A percentile compares a stretch with the other conserved stretches of the same genome.
These are phyloP conservation scores for Mycena chlorophos DNA, from an alignment of 768 basidiomycete genomes.

Conservation along the genomic window DNA sequence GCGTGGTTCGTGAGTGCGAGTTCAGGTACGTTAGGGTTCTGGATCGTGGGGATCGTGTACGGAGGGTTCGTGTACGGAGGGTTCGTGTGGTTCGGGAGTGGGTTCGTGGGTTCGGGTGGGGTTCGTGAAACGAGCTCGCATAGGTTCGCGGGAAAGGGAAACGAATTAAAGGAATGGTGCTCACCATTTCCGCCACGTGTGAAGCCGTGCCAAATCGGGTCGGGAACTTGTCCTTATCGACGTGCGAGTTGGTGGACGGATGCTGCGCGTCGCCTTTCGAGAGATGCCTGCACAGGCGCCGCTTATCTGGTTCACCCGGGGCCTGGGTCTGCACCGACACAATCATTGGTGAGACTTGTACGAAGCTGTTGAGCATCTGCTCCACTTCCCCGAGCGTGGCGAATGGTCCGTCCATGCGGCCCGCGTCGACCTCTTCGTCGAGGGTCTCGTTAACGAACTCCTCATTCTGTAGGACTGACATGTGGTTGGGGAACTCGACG, in stretches of 20 bases:
- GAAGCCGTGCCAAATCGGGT: neutral
- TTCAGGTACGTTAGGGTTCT: too few relatives aligned
- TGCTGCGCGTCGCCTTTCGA: constrained; percentile 12
- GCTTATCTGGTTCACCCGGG: constrained; percentile 17
- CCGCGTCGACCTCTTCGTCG: constrained; percentile 9
- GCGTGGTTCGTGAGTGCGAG: too few relatives aligned
- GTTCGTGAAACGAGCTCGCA: too few relatives aligned
- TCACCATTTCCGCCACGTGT: neutral
- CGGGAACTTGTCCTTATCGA: neutral
- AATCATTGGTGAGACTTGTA: constrained; percentile 24
- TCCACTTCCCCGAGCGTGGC: constrained; percentile 8
- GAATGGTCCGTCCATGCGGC: constrained; percentile 22
- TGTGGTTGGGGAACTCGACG: constrained; percentile 8
- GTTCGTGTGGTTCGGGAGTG: too few relatives aligned
- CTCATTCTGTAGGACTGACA: neutral
- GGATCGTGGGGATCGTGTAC: too few relatives aligned
- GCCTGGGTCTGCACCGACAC: constrained; percentile 15
- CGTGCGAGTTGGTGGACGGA: constrained; percentile 12
- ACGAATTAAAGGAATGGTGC: too few relatives aligned
- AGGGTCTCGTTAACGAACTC: constrained; percentile 14
- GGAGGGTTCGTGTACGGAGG: too few relatives aligned
- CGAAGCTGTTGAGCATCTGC: constrained; percentile 13
- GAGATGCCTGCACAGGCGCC: constrained; percentile 19
- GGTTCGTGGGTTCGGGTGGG: too few relatives aligned
- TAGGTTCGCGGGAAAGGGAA: too few relatives aligned